Evolutionary conservation across 2,329 filamentous ascomycete species (phyloP).

Genomic region (Apiospora arundinis): DNA sequence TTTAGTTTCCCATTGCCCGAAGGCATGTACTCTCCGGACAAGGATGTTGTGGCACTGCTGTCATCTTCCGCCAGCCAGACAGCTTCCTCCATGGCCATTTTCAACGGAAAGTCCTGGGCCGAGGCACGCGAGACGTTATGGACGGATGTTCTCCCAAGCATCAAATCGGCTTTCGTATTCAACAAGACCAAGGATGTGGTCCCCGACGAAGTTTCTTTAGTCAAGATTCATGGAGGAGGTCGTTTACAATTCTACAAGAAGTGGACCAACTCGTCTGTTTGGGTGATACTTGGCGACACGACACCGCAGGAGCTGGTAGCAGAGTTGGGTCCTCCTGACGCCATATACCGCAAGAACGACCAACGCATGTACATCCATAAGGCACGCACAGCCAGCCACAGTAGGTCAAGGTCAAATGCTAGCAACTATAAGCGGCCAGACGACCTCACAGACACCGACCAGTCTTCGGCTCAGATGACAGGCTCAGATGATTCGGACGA

Average conservation of each 20-base stretch:
- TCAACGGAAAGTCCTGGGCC: conserved; percentile 88
- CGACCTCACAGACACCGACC: conserved; percentile 74
- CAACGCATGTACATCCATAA: conserved; percentile 87
- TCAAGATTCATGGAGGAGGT: conserved; percentile 79
- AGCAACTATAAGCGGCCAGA: conserved; percentile 55
- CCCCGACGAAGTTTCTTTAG: conserved; percentile 87
- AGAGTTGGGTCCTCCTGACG: conserved; percentile 90
- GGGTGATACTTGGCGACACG: conserved; percentile 81
- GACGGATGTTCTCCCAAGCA: conserved; percentile 74
- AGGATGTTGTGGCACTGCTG: conserved; percentile 86
- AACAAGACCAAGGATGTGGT: conserved; percentile 77
- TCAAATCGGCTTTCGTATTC: conserved; percentile 73
- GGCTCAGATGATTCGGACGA: conserved; percentile 73
- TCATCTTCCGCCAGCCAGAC: conserved; percentile 78
- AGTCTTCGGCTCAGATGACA: conserved; percentile 71
- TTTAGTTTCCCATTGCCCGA: conserved; percentile 85
- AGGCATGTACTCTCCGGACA: conserved; percentile 74
- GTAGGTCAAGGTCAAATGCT: conserved; percentile 52
- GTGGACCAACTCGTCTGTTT: conserved; percentile 69
- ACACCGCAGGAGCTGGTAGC: conserved; percentile 90
- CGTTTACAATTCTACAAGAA: conserved; percentile 79
- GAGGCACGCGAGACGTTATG: conserved; percentile 80
- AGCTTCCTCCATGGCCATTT: conserved; percentile 88
- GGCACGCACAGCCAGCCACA: conserved; percentile 60
- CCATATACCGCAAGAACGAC: conserved; percentile 91